These are phyloP conservation scores for Termitomyces sp. DNA, from an alignment of 768 basidiomycete species.

Conservation along the genomic window DNA sequence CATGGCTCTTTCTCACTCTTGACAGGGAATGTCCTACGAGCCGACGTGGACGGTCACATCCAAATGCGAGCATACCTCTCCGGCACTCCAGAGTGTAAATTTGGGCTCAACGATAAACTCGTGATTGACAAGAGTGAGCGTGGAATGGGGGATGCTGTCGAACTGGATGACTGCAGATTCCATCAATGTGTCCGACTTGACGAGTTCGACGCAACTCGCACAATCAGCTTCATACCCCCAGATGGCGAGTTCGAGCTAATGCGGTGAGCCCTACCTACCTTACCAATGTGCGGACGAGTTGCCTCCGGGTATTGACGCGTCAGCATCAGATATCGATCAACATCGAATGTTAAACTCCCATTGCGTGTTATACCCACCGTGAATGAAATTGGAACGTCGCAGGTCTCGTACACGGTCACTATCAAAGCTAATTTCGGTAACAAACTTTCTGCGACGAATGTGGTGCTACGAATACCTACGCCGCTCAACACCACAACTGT, in stretches of 20 bases:
- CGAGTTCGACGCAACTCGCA: slow-evolving; percentile 91
- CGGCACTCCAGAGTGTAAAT: slow-evolving; percentile 98
- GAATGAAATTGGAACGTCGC: slow-evolving; percentile 87
- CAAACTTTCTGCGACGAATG: slow-evolving; percentile 91
- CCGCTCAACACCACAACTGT: slow-evolving; percentile 92
- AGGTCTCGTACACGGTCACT: slow-evolving; percentile 87
- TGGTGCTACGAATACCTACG: slow-evolving; percentile 92
- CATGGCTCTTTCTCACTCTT: not conserved
- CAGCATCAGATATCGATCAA: slow-evolving; percentile 79
- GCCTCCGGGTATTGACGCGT: not conserved
- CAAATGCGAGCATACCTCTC: slow-evolving; percentile 97
- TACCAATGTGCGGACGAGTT: not conserved
- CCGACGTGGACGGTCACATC: slow-evolving; percentile 97
- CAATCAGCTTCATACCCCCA: slow-evolving; percentile 96
- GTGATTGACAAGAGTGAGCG: slow-evolving; percentile 86
- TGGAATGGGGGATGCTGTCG: slow-evolving; percentile 75
- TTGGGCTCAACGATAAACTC: slow-evolving; percentile 97
- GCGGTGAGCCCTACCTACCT: slow-evolving; percentile 50
- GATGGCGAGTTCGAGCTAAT: slow-evolving; percentile 99
- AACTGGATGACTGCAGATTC: slow-evolving; percentile 97
- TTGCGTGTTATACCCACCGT: slow-evolving; percentile 87
- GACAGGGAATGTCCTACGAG: slow-evolving; percentile 82
- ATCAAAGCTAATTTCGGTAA: slow-evolving; percentile 86
- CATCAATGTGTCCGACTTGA: slow-evolving; percentile 96
- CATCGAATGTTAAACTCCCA: slow-evolving; percentile 94